A percentile compares a stretch with the other conserved stretches of the same genome.
phyloP scores from a whole-genome alignment of 371 early-diverging fungal species.

The Mortierella sp. region DNA sequence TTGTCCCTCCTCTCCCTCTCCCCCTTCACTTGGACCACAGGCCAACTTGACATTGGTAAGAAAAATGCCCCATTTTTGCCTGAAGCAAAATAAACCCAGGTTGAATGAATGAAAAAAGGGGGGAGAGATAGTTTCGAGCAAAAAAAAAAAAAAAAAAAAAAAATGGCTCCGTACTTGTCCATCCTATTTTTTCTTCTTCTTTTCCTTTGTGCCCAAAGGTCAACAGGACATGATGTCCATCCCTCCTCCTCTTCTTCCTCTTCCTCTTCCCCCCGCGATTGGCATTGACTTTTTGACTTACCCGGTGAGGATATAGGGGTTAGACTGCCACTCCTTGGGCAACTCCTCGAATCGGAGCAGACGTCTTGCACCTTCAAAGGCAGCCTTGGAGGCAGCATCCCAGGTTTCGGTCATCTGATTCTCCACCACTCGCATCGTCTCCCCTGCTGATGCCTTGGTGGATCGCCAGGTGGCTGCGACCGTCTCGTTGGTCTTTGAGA shows the following conservation, averaged over 20 bases:
- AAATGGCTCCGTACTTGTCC: too few relatives aligned
- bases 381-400: conserved; percentile 68
- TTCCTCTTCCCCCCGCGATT: too few relatives aligned
- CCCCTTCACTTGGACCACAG: too few relatives aligned
- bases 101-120: neutral
- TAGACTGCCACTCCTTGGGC: conserved; percentile 74
- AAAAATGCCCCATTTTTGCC: too few relatives aligned
- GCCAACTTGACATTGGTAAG: neutral
- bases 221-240: too few relatives aligned
- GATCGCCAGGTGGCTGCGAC: conserved; percentile 53
- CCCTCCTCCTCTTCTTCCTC: too few relatives aligned
- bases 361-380: conserved; percentile 68
- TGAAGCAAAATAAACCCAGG: too few relatives aligned
- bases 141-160: neutral
- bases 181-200: too few relatives aligned
- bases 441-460: conserved; percentile 51
- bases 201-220: too few relatives aligned
- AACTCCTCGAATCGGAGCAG: conserved; percentile 69
- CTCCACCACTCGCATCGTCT: conserved; percentile 46
- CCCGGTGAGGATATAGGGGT: conserved; percentile 65
- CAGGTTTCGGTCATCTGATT: conserved; percentile 60
- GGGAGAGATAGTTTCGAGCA: neutral
- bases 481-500: conserved; percentile 49
- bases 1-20: too few relatives aligned
- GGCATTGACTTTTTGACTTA: too few relatives aligned